phyloP scores from a whole-genome alignment of 495 filamentous ascomycete genomes.

The Tuber microsphaerosporum region DNA sequence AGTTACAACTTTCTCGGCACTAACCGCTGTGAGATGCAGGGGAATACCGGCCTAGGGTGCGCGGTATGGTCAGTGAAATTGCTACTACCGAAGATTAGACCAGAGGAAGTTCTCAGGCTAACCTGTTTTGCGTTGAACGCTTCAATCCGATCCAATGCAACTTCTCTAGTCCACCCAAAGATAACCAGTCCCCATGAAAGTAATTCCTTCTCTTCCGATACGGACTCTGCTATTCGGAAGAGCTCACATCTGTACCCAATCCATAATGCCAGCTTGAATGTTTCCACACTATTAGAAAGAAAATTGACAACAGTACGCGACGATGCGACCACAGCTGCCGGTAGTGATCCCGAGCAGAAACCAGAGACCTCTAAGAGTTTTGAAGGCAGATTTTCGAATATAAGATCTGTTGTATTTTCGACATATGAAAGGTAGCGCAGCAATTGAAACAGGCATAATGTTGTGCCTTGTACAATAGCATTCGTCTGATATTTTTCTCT shows the following conservation, averaged over 20 bases:
- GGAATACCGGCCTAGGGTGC: constrained; percentile 13
- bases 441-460: constrained; percentile 21
- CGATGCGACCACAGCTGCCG: constrained; percentile 25
- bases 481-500: constrained; percentile 25
- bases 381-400: constrained; percentile 15
- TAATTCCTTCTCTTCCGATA: constrained; percentile 21
- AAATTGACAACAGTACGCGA: constrained; percentile 24
- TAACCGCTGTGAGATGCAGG: constrained; percentile 31
- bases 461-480: constrained; percentile 25
- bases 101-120: constrained; percentile 8
- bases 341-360: constrained; percentile 30
- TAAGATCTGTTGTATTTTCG: constrained; percentile 21
- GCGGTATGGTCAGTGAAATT: neutral
- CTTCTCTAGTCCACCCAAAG: constrained; percentile 31
- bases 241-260: constrained; percentile 33
- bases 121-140: constrained; percentile 24
- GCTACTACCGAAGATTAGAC: constrained; percentile 3
- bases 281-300: constrained; percentile 24
- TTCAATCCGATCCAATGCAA: constrained; percentile 22
- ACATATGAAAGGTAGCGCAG: constrained; percentile 30
- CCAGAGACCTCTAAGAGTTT: constrained; percentile 30
- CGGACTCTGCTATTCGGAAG: constrained; percentile 24
- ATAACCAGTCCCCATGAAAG: constrained; percentile 34
- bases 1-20: constrained; percentile 27
- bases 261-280: constrained; percentile 29